Base-by-base conservation (phyloP, 805 yeast species). In the Saturnispora hagleri region DNA sequence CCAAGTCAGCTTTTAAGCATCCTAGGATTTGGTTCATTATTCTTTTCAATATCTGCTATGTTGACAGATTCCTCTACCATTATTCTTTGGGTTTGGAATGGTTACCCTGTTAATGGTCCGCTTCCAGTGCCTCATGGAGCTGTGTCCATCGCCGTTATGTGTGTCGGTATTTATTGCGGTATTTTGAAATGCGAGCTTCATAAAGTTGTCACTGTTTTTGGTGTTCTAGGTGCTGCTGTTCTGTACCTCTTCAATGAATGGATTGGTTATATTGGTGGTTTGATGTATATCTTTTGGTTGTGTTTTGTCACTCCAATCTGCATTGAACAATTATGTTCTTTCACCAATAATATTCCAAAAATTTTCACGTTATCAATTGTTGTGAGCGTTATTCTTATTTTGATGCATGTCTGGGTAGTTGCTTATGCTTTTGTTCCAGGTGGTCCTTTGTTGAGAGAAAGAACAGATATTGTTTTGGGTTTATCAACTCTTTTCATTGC, bases 351-450 rank as follows among this genome's bases (percentile, higher is more conserved):
- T 53, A 80, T 86, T 26, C 82, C 84, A 2, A 59, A 75, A 22
- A 65, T 80, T 1, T 80, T 82, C 60, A 67, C 73, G 4, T 52
- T 76, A 2, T 75, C 79, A 0, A 77, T 78, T 52, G 61, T 81
- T 5, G 57, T 79, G 44, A 69, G 76, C 55, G 71, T 82, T 48
- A 46, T 84, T 4, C 64, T 87, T 36, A 74, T 84, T 26, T 73
- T 93, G 55, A 95, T 86, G 5, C 91, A 89, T 66, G 95, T 91
- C 48, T 91, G 98, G 98, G 84, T 86, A 43, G 98, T 93, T 45
- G 99, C 99, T 0, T 93, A 93, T 67, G 98, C 99, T 0, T 93
- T 93, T 70, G 99, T 93, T 46, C 99, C 99, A 10, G 90, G 88
- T 54, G 99, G 99, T 8, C 83, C 84, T 64, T 55, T 86, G 22